phyloP scores from a whole-genome alignment of 371 early-diverging fungal species.

The Saksenaea oblongispora region DNA sequence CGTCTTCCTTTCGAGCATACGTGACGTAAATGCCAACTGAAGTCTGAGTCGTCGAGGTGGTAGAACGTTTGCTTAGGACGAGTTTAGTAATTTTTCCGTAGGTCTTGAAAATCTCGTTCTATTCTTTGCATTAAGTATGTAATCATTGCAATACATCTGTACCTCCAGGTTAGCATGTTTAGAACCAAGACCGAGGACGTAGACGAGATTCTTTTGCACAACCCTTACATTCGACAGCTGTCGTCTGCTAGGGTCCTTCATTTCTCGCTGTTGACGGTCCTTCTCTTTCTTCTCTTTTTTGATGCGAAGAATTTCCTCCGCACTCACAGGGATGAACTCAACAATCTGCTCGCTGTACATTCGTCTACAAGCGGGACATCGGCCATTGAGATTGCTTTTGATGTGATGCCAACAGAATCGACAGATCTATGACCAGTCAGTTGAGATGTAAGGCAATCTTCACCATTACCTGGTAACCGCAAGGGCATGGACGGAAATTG shows the following conservation, averaged over 20 bases:
- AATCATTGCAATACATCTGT: conserved; percentile 20
- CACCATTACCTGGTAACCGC: conserved; percentile 75
- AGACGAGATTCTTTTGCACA: conserved; percentile 92
- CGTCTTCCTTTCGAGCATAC: conserved; percentile 86
- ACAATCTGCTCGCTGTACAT: conserved; percentile 63
- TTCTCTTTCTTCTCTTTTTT: conserved; percentile 81
- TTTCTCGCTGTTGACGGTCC: conserved; percentile 82
- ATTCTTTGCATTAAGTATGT: conserved; percentile 4
- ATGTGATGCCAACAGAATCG: conserved; percentile 91
- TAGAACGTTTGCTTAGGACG: conserved; percentile 68
- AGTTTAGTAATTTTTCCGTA: conserved; percentile 93
- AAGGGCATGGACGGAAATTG: conserved; percentile 85
- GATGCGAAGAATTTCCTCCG: conserved; percentile 42
- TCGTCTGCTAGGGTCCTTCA: conserved; percentile 74
- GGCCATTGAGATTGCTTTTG: conserved; percentile 78
- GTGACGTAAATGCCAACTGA: conserved; percentile 87
- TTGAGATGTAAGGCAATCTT: conserved; percentile 9
- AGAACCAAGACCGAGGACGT: conserved; percentile 85
- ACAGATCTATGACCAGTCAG: conserved; percentile 63
- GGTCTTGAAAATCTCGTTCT: conserved; percentile 92
- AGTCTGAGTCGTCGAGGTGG: conserved; percentile 29
- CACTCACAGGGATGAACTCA: conserved; percentile 38
- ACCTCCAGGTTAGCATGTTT: conserved; percentile 86
- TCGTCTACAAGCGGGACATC: conserved; percentile 83
- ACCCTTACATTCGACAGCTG: conserved; percentile 88